phyloP scores from a whole-genome alignment of 169 alveolate species.

The Cryptosporidium canis region DNA sequence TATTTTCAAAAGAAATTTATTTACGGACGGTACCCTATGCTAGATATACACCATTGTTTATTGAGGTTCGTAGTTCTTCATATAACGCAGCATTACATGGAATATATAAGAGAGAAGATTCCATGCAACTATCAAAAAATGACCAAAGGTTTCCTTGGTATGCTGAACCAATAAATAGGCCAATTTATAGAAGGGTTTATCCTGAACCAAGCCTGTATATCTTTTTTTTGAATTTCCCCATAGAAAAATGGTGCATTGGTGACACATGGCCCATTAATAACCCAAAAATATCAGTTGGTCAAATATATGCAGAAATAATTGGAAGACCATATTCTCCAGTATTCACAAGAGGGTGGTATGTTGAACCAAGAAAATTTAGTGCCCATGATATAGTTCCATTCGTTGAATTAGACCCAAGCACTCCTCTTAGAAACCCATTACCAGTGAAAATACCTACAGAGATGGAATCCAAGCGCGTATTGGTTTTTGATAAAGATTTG shows the following conservation, averaged over 20 bases:
- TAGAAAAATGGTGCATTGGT: slow-evolving; percentile 69
- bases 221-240: slow-evolving; percentile 37
- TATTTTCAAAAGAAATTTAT: slow-evolving; percentile 27
- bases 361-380: slow-evolving; percentile 67
- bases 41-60: slow-evolving; percentile 53
- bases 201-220: slow-evolving; percentile 45
- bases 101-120: slow-evolving; percentile 63
- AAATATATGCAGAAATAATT: slow-evolving; percentile 52
- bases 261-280: slow-evolving; percentile 67
- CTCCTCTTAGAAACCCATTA: slow-evolving; percentile 68
- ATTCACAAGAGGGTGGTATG: slow-evolving; percentile 61
- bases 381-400: slow-evolving; percentile 68
- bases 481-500: slow-evolving; percentile 63
- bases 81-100: slow-evolving; percentile 71
- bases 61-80: slow-evolving; percentile 51
- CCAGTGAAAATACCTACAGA: slow-evolving; percentile 58
- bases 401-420: slow-evolving; percentile 61
- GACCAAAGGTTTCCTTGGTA: slow-evolving; percentile 52
- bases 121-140: slow-evolving; percentile 14
- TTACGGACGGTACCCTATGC: slow-evolving; percentile 40
- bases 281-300: slow-evolving; percentile 38
- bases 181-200: slow-evolving; percentile 55
- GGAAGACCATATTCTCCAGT: slow-evolving; percentile 72
- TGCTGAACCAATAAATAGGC: slow-evolving; percentile 59
- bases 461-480: slow-evolving; percentile 45